Conservation (phyloP, 768 basidiomycete species). For the Piloderma croceum region DNA sequence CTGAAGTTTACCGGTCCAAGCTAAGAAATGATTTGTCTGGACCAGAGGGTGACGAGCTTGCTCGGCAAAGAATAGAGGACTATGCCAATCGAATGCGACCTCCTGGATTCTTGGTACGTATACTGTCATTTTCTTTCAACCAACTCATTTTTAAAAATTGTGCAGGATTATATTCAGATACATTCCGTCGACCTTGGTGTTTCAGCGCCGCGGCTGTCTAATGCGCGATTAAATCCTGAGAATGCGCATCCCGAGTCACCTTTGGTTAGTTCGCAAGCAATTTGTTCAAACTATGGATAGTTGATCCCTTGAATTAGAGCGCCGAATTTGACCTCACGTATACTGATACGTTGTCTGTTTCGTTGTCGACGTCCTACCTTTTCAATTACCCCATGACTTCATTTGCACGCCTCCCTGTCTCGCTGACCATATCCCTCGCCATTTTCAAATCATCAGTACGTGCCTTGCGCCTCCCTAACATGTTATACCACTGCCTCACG, state of each 20-base stretch:
- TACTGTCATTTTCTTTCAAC: slow-evolving; percentile 3
- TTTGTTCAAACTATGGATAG: too few relatives aligned
- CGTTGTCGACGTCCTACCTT: slow-evolving; percentile 73
- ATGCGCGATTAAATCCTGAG: slow-evolving; percentile 52
- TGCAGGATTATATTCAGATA: slow-evolving; percentile 79
- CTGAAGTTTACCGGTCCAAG: slow-evolving; percentile 71
- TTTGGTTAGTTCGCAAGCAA: too few relatives aligned
- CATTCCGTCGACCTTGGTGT: slow-evolving; percentile 80
- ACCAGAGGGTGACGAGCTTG: slow-evolving; percentile 76
- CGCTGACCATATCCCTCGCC: slow-evolving; percentile 72
- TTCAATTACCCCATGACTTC: slow-evolving; percentile 82
- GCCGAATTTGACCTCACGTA: slow-evolving; percentile 83
- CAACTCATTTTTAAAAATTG: slow-evolving; percentile 3
- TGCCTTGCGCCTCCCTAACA: slow-evolving; percentile 5
- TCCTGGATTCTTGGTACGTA: slow-evolving; percentile 56
- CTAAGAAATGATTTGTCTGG: slow-evolving; percentile 66
- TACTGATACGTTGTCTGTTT: slow-evolving; percentile 77
- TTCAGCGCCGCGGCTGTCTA: slow-evolving; percentile 71
- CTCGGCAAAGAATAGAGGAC: slow-evolving; percentile 70
- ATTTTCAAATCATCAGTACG: slow-evolving; percentile 65
- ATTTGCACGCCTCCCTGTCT: slow-evolving; percentile 79
- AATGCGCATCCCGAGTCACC: too few relatives aligned
- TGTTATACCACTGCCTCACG: slow-evolving; percentile 3
- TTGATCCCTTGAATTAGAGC: too few relatives aligned
- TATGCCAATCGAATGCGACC: slow-evolving; percentile 79